These are phyloP conservation scores for Grifola frondosa DNA, from an alignment of 1,284 basidiomycete genomes.

Conservation along the genomic window DNA sequence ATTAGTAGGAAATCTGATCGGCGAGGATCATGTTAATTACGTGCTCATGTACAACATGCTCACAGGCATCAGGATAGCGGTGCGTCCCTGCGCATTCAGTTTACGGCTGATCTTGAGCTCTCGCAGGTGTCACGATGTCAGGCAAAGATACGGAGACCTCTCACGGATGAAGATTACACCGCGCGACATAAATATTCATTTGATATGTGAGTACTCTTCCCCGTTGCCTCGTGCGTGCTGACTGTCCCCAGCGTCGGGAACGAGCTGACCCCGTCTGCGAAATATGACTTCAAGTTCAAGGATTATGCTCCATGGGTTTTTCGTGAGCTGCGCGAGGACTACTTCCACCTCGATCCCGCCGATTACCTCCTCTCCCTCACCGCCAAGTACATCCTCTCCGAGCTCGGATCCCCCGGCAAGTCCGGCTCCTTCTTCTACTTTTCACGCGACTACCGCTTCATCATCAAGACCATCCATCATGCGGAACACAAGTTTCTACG, in stretches of 20 bases:
- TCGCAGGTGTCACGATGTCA: slow-evolving; percentile 89
- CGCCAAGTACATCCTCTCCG: slow-evolving; percentile 96
- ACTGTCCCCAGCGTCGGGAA: slow-evolving; percentile 75
- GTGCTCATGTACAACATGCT: slow-evolving; percentile 99
- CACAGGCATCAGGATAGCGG: slow-evolving; percentile 94
- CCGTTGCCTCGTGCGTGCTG: slow-evolving; percentile 1
- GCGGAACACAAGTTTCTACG: slow-evolving; percentile 93
- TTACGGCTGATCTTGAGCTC: slow-evolving; percentile 21
- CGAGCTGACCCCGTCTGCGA: slow-evolving; percentile 94
- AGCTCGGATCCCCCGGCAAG: slow-evolving; percentile 98
- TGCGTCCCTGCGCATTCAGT: slow-evolving; percentile 39
- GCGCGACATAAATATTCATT: slow-evolving; percentile 96
- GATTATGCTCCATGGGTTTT: slow-evolving; percentile 99
- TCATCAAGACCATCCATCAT: slow-evolving; percentile 98
- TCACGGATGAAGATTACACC: slow-evolving; percentile 86
- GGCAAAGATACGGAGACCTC: slow-evolving; percentile 85
- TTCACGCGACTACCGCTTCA: slow-evolving; percentile 97
- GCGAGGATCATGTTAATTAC: slow-evolving; percentile 97
- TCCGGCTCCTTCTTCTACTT: slow-evolving; percentile 99
- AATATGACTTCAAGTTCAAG: slow-evolving; percentile 99
- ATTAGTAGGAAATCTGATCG: slow-evolving; percentile 92
- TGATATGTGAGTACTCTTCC: slow-evolving; percentile 72
- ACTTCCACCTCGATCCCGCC: slow-evolving; percentile 94
- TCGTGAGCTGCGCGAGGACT: slow-evolving; percentile 89
- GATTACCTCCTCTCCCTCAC: slow-evolving; percentile 97